Percentiles rank a stretch among this genome's conserved stretches.
Evolutionary conservation across 495 filamentous ascomycete genomes (phyloP).

Genomic region (Xylaria nigripes): DNA sequence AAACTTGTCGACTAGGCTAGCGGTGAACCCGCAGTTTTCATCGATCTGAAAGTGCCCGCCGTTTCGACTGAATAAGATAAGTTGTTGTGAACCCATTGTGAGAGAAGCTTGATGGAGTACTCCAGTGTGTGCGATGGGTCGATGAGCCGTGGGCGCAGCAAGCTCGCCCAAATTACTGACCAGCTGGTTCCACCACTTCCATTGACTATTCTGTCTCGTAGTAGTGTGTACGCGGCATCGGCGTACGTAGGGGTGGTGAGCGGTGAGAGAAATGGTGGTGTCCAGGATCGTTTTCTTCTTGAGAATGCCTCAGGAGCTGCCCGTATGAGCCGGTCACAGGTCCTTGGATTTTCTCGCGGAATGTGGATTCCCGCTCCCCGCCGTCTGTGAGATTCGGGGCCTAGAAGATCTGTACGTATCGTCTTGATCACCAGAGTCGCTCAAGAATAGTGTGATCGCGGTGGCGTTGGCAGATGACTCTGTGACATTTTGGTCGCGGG

Average conservation of each 20-base stretch:
- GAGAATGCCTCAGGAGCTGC: slow-evolving; percentile 36
- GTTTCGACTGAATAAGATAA: slow-evolving; percentile 2
- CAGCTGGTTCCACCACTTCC: slow-evolving; percentile 27
- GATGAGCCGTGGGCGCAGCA: slow-evolving; percentile 35
- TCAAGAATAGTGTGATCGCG: background rate
- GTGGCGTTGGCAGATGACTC: slow-evolving; percentile 11
- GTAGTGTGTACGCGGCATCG: background rate
- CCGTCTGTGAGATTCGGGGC: background rate
- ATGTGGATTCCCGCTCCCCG: background rate
- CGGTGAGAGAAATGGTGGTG: slow-evolving; percentile 31
- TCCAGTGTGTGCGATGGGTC: slow-evolving; percentile 29
- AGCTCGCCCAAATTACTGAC: slow-evolving; percentile 26
- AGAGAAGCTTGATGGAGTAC: slow-evolving; percentile 26
- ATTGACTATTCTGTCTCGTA: slow-evolving; percentile 1
- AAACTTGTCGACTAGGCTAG: slow-evolving; percentile 44
- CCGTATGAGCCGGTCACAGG: slow-evolving; percentile 11
- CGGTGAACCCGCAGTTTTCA: slow-evolving; percentile 35
- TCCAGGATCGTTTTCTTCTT: slow-evolving; percentile 37
- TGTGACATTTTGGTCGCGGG: slow-evolving; percentile 8
- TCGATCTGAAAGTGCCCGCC: slow-evolving; percentile 9
- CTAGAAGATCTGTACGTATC: background rate
- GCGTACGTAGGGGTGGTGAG: slow-evolving; percentile 6
- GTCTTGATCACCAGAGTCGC: slow-evolving; percentile 7
- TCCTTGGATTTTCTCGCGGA: background rate
- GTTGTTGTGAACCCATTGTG: slow-evolving; percentile 11